Base-by-base conservation (phyloP, 2,329 filamentous ascomycete genomes). In the Nakataea oryzae region DNA sequence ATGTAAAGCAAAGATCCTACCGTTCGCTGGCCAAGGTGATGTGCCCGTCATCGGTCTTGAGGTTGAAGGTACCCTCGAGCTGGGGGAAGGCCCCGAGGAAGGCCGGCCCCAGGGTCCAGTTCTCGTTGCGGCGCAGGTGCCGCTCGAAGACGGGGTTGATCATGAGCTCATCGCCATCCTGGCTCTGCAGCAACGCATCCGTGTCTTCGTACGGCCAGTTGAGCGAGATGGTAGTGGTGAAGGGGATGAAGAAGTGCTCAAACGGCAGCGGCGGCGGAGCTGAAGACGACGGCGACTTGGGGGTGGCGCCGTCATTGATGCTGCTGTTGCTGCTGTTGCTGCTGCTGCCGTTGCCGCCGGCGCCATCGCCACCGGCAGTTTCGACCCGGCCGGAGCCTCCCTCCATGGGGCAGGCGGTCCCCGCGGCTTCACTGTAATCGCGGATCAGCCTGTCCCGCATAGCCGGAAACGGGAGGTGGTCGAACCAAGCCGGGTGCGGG, bases 81-180 rank as follows among this genome's bases (percentile, higher is more conserved):
- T 71, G 72, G 0, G 91, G 90, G 68, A 88, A 91, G 0, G 81
- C 78, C 64, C 81, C 79, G 27, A 81, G 80, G 72, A 95, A 95
- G 1, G 79, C 78, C 6, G 83, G 81, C 0, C 91, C 91, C 1
- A 96, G 70, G 63, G 85, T 88, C 92, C 93, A 97, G 69, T 96
- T 96, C 63, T 86, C 83, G 54, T 92, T 70, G 56, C 89, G 81
- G 3, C 88, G 76, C 59, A 96, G 70, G 71, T 97, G 92, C 50
- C 85, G 80, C 74, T 96, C 90, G 71, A 96, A 96, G 0, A 91
- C 89, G 0, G 91, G 91, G 66, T 95, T 96, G 65, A 96, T 91
- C 65, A 89, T 80, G 64, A 91, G 78, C 68, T 92, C 87, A 11
- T 87, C 84, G 6, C 76, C 75, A 3, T 79, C 80, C 0, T 81